Conservation (phyloP, 1,284 basidiomycete genomes). For the Tilletia walkeri region DNA sequence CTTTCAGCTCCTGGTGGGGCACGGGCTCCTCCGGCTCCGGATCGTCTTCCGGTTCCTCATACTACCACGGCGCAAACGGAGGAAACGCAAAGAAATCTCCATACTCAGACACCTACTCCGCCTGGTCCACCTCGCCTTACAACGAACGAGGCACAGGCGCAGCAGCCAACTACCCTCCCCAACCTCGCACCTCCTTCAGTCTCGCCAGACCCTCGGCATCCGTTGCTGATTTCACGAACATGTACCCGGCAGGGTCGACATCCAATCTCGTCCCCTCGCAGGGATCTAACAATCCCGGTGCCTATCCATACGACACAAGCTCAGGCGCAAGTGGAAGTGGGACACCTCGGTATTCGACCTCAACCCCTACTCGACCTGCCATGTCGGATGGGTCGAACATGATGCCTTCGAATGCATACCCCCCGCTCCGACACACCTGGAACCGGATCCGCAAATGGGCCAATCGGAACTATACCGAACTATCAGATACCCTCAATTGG, state of each 20-base stretch:
- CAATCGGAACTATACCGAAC: slow-evolving; percentile 45
- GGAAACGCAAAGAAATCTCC: not conserved
- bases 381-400: not conserved
- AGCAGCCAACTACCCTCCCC: slow-evolving; percentile 9
- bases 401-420: slow-evolving; percentile 43
- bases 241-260: slow-evolving; percentile 37
- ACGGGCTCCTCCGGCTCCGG: not conserved
- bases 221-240: slow-evolving; percentile 42
- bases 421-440: slow-evolving; percentile 52
- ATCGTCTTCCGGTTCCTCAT: slow-evolving; percentile 1
- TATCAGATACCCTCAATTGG: slow-evolving; percentile 53
- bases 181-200: slow-evolving; percentile 7
- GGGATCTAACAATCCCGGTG: slow-evolving; percentile 10
- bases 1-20: slow-evolving; percentile 15
- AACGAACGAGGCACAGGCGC: slow-evolving; percentile 2
- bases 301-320: not conserved
- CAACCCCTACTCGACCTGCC: not conserved
- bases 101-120: slow-evolving; percentile 1
- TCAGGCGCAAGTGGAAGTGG: slow-evolving; percentile 24
- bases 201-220: slow-evolving; percentile 19
- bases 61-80: not conserved
- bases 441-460: slow-evolving; percentile 46
- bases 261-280: slow-evolving; percentile 33
- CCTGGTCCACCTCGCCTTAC: slow-evolving; percentile 16
- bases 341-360: slow-evolving; percentile 16